Percentiles rank a stretch among this genome's conserved stretches.
Conservation (phyloP, 2,329 filamentous ascomycete genomes). For the Aspergillus ruber region DNA sequence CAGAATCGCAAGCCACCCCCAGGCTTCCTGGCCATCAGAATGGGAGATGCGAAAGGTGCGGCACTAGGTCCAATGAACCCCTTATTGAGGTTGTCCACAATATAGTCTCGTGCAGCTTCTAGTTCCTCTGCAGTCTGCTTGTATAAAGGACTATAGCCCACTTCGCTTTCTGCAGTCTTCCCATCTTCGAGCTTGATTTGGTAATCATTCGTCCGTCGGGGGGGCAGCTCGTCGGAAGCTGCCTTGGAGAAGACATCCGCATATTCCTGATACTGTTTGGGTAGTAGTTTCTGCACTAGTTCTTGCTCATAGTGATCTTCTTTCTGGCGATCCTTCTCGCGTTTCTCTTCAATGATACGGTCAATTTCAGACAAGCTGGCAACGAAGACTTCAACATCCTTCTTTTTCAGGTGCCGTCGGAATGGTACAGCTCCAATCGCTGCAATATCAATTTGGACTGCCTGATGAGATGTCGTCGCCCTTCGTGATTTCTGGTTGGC, state of each 20-base stretch:
- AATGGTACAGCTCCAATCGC: neutral
- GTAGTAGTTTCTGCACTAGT: neutral
- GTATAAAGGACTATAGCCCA: neutral
- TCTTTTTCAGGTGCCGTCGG: neutral
- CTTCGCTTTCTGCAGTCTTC: neutral
- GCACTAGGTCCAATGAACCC: neutral
- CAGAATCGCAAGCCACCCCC: constrained; percentile 10
- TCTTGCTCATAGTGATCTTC: neutral
- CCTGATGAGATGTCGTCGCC: too few relatives aligned
- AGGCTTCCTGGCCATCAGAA: neutral
- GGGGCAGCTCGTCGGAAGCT: neutral
- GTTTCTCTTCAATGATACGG: neutral
- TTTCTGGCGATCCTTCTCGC: neutral
- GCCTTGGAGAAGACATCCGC: neutral
- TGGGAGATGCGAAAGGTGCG: neutral
- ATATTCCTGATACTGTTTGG: neutral
- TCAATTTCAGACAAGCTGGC: neutral
- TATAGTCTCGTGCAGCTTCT: neutral
- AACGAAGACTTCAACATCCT: neutral
- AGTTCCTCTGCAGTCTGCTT: neutral
- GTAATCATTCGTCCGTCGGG: neutral
- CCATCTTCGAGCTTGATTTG: neutral
- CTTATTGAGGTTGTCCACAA: neutral
- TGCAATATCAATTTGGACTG: neutral
- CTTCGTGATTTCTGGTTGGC: too few relatives aligned